phyloP scores from a whole-genome alignment of 305 asterid species.

The Petunia hybrid region DNA sequence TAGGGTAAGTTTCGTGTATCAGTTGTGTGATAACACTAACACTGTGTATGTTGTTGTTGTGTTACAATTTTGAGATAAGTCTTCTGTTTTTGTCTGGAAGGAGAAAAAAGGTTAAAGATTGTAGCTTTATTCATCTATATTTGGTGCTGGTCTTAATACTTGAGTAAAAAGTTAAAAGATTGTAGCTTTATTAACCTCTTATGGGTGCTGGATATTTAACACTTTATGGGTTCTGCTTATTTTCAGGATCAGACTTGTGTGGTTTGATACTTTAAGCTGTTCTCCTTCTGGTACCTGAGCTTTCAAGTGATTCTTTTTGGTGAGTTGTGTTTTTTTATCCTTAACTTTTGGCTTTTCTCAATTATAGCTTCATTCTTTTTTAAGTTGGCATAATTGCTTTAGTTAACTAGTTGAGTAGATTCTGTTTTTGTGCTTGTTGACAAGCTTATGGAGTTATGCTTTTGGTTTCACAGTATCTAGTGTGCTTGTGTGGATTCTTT shows the following conservation, averaged over 20 bases:
- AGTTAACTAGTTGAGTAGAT: conserved; percentile 18
- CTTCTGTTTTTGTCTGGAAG: not conserved
- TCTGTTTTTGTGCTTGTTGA: not conserved
- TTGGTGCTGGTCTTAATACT: conserved; percentile 34
- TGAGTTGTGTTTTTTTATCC: conserved; percentile 29
- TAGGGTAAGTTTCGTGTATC: too few species aligned
- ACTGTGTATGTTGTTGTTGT: too few species aligned
- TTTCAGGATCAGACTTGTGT: conserved; percentile 45
- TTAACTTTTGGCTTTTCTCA: conserved; percentile 39
- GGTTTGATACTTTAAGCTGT: conserved; percentile 35
- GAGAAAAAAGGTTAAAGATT: conserved; percentile 39
- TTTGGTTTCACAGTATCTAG: not conserved
- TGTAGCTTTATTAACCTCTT: conserved; percentile 18
- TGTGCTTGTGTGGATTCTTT: not conserved
- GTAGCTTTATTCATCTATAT: conserved; percentile 52
- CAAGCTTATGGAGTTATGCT: not conserved
- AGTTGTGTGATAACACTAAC: too few species aligned
- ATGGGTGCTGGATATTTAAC: not conserved
- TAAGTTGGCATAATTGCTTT: not conserved
- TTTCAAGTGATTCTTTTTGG: conserved; percentile 18
- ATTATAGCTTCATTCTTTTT: not conserved
- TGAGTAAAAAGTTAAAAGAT: not conserved
- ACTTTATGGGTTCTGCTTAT: conserved; percentile 39
- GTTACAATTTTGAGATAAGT: not conserved
- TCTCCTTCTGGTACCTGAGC: conserved; percentile 31